Percentiles rank a stretch among this genome's conserved stretches.
Conservation (phyloP, 306 rosid species). For the Rubus idaeus region DNA sequence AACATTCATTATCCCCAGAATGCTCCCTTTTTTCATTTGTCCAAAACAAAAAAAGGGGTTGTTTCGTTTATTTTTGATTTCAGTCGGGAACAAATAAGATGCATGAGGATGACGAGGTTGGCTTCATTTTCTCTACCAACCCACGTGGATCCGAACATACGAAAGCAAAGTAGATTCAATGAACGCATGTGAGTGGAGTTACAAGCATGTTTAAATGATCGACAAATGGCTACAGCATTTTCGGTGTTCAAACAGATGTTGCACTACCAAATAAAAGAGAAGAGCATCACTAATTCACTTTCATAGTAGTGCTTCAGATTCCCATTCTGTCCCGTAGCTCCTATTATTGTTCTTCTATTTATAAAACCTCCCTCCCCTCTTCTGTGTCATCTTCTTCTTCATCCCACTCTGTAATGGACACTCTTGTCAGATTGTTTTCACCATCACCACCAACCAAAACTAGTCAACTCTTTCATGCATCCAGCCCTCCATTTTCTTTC, state of each 20-base stretch:
- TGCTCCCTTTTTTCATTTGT: neutral
- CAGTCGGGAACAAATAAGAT: neutral
- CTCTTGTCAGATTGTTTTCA: conserved; percentile 29
- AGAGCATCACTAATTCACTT: neutral
- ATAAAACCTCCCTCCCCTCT: neutral
- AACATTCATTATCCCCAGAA: neutral
- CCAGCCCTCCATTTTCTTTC: conserved; percentile 29
- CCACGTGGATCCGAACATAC: neutral
- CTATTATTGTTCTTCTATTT: neutral
- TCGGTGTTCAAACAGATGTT: neutral
- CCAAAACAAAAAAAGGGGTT: neutral
- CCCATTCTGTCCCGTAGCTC: conserved; percentile 10
- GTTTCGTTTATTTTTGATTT: neutral
- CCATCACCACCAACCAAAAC: conserved; percentile 32
- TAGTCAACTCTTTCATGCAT: conserved; percentile 25
- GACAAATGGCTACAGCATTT: neutral
- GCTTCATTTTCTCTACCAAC: neutral
- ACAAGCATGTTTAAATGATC: neutral
- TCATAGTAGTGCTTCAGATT: neutral
- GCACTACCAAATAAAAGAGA: neutral
- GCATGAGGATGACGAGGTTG: neutral
- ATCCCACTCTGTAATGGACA: conserved; percentile 37
- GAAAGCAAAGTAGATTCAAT: neutral
- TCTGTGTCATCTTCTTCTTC: neutral
- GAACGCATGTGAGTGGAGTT: neutral